Base-by-base conservation (phyloP, 495 filamentous ascomycete genomes). In the Hamigera avellanea region DNA sequence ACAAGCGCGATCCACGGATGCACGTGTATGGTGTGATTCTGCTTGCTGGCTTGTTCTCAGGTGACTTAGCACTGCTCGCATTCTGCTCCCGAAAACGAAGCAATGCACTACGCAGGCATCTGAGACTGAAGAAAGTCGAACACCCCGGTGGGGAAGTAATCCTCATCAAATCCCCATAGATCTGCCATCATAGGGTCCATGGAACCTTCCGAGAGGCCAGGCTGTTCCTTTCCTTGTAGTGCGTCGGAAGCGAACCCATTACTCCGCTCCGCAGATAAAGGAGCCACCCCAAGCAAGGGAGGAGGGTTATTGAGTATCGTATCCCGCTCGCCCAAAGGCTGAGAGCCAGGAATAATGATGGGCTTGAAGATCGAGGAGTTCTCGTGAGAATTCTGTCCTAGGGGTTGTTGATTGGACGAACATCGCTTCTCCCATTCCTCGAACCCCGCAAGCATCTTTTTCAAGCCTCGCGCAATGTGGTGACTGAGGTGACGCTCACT, bases 401-500 rank as follows among this genome's bases (percentile, higher is more conserved):
- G 17, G 14, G 50, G 33, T 17, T 43, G 46, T 17, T 50, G 52
- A 19, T 32, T 40, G n/a, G 43, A 35, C 15, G 48, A 30, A 28
- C 51, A 59, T 25, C 61, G 46, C 40, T 59, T 66, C 41, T 68
- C 64, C 64, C 64, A 68, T 34, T 66, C 61, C 29, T 65, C 62
- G 10, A 66, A 48, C 5, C 64, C 64, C 4, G 58, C 58, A n/a
- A 68, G 53, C 64, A 68, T 73, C 46, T 73, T 74, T 29, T 58
- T 57, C 32, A 73, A 48, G 7, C 70, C 70, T 19, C 59, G 60
- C 1, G 69, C 66, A 26, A 74, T 67, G 33, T 73, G 66, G 33
- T 69, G 64, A 38, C 69, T 70, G 6, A 74, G 58, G 41, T 74
- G 70, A 12, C 64, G 63, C 44, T 73, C 67, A 33, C 68, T 69